Base-by-base conservation (phyloP, 176 grass and related monocot species). In the Chloris gayana region DNA sequence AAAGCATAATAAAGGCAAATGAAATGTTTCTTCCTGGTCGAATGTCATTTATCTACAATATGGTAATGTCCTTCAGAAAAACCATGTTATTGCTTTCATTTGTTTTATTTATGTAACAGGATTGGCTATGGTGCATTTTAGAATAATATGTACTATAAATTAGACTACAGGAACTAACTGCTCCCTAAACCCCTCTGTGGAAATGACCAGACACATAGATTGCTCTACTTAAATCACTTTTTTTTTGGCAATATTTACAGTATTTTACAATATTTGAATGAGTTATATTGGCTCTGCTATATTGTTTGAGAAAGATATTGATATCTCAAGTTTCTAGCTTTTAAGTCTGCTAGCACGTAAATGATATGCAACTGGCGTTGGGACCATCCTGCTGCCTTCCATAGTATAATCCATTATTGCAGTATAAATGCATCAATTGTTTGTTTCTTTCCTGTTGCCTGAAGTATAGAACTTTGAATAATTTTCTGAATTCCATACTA, bases 11-110 rank as follows among this genome's bases (percentile, higher is more conserved):
- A 50, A 99, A 98, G 73, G 78, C 87, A 22, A 99, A 92, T 58
- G 92, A 99, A 46, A 84, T 99, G 90, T 99, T 99, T 85, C 92
- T 99, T 86, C 96, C 92, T 88, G 96, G 92, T 64, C 86, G 96
- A 46, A 95, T 95, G 96, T 85, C 92, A 86, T 99, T 95, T 70
- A 94, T 99, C 85, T 95, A 89, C 84, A 92, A 99, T 73, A 86
- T 93, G 96, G 96, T 99, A 99, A 68, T 44, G 5, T 35, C 10
- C 74, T 69, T 76, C n/a, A 22, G 41, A 50, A 61, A 34, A 58
- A 74, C 51, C 42, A 21, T 61, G 54, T 39, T 53, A 63, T 37
- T 64, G 26, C 19, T 81, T 90, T 68, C 14, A 21, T 83, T 53
- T 74, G n/a, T n/a, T 90, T 77, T 83, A 57, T 50, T 50, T 50